Base-by-base conservation (phyloP, 306 rosid species). In the Cicer yamashitae region DNA sequence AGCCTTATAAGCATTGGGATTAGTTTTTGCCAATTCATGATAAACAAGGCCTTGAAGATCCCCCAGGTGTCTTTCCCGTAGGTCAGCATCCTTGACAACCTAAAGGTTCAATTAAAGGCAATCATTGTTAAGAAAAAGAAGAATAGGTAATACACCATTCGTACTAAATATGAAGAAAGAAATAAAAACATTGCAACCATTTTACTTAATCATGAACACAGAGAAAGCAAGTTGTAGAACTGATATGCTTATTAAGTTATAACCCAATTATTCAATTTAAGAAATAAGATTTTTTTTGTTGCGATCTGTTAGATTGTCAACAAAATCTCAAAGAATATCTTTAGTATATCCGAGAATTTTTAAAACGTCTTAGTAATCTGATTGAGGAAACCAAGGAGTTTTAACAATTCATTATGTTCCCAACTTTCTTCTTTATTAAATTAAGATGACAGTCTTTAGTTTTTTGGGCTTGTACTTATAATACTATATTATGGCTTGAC, bases 51-150 rank as follows among this genome's bases (percentile, higher is more conserved):
- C 97, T 83, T 94, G 98, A 80, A 94, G 94, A 72, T 89, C 91
- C 75, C 97, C 98, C 15, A 90, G 82, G 81, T 94, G 80, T 82
- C 98, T 85, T 80, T 94, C 96, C 66, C 97, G 86, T 78, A 94
- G 70, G 58, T 81, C 89, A 81, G 84, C 76, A 81, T 94, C 96
- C 82, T 76, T 84, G 83, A 84, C 76, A 74, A 94, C 93, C 97
- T 91, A 84, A 72, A 82, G 72, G 80, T 70, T 72, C 74, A 76
- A 63, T 50, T 12, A 17, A 53, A 81, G 18, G 77, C 5, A 70
- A 50, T 54, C 44, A 63, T 10, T 61, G 11, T 60, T 17, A 4
- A 45, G 45, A 59, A 75, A 68, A 69, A 30, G 34, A 22, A 64
- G 52, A 75, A 70, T 43, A 69, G 34, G 5, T n/a, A 14, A 67